A percentile compares a stretch with the other conserved stretches of the same genome.
These are phyloP conservation scores for Halophytophthora polymorphica DNA, from an alignment of 352 stramenopile species.

Conservation along the genomic window DNA sequence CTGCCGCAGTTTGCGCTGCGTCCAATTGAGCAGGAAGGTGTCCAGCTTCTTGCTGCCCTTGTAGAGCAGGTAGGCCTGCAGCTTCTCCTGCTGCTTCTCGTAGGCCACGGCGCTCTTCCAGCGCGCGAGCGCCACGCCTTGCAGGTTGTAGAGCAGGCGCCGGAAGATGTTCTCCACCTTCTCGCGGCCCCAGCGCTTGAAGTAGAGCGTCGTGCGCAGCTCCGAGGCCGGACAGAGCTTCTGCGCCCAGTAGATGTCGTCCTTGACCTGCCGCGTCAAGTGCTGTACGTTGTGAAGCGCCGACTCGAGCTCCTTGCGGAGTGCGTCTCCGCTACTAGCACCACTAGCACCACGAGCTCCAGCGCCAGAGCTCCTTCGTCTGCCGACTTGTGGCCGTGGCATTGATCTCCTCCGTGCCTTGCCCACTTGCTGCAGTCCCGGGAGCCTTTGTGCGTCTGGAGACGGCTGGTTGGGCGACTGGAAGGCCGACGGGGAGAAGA, in stretches of 20 bases:
- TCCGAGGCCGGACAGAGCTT: conserved; percentile 64
- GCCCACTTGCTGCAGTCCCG: conserved; percentile 5
- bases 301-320: conserved; percentile 56
- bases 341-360: not conserved
- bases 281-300: conserved; percentile 64
- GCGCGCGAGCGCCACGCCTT: conserved; percentile 58
- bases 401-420: conserved; percentile 10
- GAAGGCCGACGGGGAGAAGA: not conserved
- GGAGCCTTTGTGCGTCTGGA: conserved; percentile 16
- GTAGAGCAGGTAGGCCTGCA: conserved; percentile 71
- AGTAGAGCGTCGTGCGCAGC: conserved; percentile 67
- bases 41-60: conserved; percentile 79
- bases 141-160: conserved; percentile 59
- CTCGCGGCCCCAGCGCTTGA: conserved; percentile 75
- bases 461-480: conserved; percentile 6
- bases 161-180: conserved; percentile 80
- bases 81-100: conserved; percentile 74
- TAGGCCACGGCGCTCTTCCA: conserved; percentile 47
- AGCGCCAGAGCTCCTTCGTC: conserved; percentile 8
- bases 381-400: conserved; percentile 3
- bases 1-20: conserved; percentile 57
- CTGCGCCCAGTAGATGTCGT: conserved; percentile 69
- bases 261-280: conserved; percentile 63
- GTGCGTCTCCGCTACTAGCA: conserved; percentile 15
- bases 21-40: conserved; percentile 65